Evolutionary conservation across 495 filamentous ascomycete species (phyloP), one percentile per base, ranked within the genome.

Genomic region (Penicillium ochrochloron): DNA sequence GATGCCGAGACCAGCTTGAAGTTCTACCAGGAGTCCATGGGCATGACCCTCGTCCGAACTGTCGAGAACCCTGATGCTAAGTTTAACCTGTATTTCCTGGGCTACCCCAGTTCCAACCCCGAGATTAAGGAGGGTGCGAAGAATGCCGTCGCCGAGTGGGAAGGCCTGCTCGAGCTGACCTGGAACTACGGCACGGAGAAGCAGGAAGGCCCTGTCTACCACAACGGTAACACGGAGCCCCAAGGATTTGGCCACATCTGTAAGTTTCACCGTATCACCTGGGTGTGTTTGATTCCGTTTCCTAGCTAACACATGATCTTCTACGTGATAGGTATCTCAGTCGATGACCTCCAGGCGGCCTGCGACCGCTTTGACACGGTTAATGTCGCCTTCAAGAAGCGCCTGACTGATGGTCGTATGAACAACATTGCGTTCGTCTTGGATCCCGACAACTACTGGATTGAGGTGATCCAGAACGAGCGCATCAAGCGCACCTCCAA

Each of bases 121-220:
- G 63, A 78, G 42, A 79, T 80, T 25, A 68, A 81, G 31, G 82
- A 89, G 34, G 82, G 76, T 53, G 81, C 75, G 37, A 79, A 76
- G 52, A 90, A 86, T 66, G 79, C 84, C 48, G 70, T 87, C 4
- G 86, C 90, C 3, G 85, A 86, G 44, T 84, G 86, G 56, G 94
- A 97, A 72, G 94, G 94, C 2, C 72, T 97, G 57, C 79, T 97
- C 12, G 94, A 97, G 79, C 71, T 99, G 68, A 97, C 94, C 23
- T 97, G 92, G 92, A 97, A 99, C 73, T 95, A 97, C 66, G 95
- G 95, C 46, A 97, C 95, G 3, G 95, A 99, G 83, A 94, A 92
- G 71, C 87, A 97, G 67, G 83, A 88, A 60, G 80, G 83, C 52
- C 92, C 93, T 70, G 88, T 88, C 48, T 99, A 99, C 72, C 95